These are phyloP conservation scores for Sisymbrium irio DNA, from an alignment of 345 rosid species.

Conservation along the genomic window DNA sequence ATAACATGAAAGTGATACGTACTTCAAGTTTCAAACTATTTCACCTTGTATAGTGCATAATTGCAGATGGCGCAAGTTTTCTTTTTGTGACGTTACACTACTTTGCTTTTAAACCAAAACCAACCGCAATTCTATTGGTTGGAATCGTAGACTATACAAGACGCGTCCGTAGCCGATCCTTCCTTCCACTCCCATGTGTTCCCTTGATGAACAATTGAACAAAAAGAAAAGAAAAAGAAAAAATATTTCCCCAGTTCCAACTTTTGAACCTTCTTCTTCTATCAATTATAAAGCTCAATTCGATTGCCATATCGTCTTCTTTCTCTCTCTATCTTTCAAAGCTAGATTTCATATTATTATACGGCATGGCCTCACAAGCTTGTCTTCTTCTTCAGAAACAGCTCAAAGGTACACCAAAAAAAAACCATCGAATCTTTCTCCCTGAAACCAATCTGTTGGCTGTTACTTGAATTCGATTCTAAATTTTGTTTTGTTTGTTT, in stretches of 20 bases:
- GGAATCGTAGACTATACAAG: neutral
- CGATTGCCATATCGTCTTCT: conserved; percentile 6
- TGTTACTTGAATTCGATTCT: neutral
- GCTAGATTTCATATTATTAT: too few species aligned
- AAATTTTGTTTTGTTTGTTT: neutral
- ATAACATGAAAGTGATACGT: too few species aligned
- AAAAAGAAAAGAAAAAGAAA: neutral
- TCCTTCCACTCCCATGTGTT: conserved; percentile 14
- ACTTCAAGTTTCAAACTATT: too few species aligned
- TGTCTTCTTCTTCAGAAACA: conserved; percentile 95
- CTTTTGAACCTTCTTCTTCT: conserved; percentile 26
- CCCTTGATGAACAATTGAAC: conserved; percentile 26
- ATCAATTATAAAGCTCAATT: conserved; percentile 26
- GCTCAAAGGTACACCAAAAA: conserved; percentile 58
- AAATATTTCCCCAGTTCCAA: neutral
- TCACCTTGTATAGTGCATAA: too few species aligned
- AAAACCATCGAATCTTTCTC: conserved; percentile 1
- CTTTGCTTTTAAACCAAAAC: neutral
- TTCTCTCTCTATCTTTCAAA: neutral
- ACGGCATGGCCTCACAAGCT: conserved; percentile 58
- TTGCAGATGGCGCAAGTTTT: too few species aligned
- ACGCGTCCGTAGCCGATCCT: conserved; percentile 16
- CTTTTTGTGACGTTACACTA: too few species aligned
- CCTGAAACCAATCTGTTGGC: neutral
- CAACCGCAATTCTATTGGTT: conserved; percentile 5